Evolutionary conservation across 2,329 filamentous ascomycete species (phyloP).

Genomic region (Fusarium gaditjirri): DNA sequence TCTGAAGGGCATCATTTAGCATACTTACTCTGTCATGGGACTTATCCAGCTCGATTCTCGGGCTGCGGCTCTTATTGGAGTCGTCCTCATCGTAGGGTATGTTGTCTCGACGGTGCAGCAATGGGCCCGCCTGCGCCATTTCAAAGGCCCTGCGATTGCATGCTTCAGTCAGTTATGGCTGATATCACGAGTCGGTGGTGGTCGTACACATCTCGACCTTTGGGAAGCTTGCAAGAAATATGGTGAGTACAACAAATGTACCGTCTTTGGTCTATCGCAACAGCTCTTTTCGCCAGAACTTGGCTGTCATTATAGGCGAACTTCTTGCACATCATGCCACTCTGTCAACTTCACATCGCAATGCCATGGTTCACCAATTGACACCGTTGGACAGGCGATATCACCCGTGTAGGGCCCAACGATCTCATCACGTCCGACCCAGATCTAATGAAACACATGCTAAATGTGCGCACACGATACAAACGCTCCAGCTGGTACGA

Average conservation of each 20-base stretch:
- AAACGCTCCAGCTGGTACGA: not conserved
- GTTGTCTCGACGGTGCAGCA: rapidly evolving
- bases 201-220: not conserved
- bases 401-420: not conserved
- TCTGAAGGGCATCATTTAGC: not conserved
- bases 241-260: not conserved
- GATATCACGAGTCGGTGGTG: not conserved
- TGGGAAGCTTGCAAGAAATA: not conserved
- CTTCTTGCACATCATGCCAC: rapidly evolving
- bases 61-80: rapidly evolving
- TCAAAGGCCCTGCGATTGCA: not conserved
- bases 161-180: not conserved
- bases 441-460: not conserved
- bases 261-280: rapidly evolving
- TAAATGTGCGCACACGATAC: not conserved
- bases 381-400: not conserved
- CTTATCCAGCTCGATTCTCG: rapidly evolving
- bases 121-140: not conserved
- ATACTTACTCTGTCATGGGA: not conserved
- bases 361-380: rapidly evolving
- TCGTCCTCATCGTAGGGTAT: rapidly evolving
- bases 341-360: rapidly evolving
- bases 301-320: too few species aligned
- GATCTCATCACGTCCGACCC: not conserved
- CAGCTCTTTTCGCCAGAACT: rapidly evolving